phyloP scores from a whole-genome alignment of 2,329 filamentous ascomycete species.

The Annulohypoxylon truncatum region DNA sequence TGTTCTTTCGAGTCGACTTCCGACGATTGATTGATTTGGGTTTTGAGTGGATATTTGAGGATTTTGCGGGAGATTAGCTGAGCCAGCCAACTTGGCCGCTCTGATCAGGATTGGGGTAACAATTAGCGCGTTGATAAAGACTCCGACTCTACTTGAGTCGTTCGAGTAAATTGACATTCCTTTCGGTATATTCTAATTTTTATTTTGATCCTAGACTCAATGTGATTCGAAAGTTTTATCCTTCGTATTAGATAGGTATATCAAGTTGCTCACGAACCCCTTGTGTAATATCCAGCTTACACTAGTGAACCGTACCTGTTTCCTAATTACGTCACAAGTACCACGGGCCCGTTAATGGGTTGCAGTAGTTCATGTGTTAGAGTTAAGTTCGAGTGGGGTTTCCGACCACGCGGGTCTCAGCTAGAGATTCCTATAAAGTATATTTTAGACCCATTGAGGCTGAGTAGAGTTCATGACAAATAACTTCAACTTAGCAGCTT shows the following conservation, averaged over 20 bases:
- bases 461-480: conserved; percentile 4
- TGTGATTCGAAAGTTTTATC: neutral
- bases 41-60: conserved; percentile 1
- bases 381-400: neutral
- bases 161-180: conserved; percentile 17
- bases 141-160: conserved; percentile 14
- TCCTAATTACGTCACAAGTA: neutral
- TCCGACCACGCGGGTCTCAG: neutral
- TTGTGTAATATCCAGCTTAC: neutral
- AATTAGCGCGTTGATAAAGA: neutral
- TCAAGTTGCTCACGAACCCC: too few species aligned
- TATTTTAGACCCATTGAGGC: conserved; percentile 1
- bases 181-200: conserved; percentile 1
- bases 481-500: neutral
- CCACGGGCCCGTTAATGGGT: neutral
- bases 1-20: conserved; percentile 7
- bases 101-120: conserved; percentile 14
- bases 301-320: neutral
- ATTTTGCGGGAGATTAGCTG: conserved; percentile 16
- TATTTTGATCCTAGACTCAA: neutral
- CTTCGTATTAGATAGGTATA: too few species aligned
- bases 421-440: neutral
- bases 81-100: conserved; percentile 39
- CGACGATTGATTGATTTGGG: conserved; percentile 21
- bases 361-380: conserved; percentile 11